Base-by-base conservation (phyloP, 1,284 basidiomycete genomes). In the Gymnopus androsaceus region DNA sequence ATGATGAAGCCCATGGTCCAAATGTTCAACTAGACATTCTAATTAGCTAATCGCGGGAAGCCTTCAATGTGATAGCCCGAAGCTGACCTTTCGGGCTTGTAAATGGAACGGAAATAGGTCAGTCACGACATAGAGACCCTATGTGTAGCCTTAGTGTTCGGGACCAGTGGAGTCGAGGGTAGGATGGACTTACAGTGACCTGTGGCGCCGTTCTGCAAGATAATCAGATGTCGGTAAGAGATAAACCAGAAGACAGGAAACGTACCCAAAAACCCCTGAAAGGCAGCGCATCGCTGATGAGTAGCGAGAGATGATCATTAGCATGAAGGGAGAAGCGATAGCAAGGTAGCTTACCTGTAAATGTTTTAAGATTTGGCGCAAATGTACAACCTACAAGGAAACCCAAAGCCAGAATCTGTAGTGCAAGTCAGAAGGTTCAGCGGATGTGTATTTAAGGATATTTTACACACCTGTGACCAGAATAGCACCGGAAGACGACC, bases 101-200 rank as follows among this genome's bases (percentile, higher is more conserved):
- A 87, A 70, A 61, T 90, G 87, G 75, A 90, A 90, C 1, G 88
- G 87, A 67, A 81, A 90, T 55, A 90, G 72, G 61, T 90, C 88
- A 4, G 83, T 82, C 57, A 88, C 77, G 17, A 86, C 71, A 60
- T 82, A 87, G 2, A 88, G 72, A 47, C 86, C 87, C 85, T 85
- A 37, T 0, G 25, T 6, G 30, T 51, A 40, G 42, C 15, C 36
- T 50, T 17, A 15, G 41, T 19, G 9, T 3, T 19, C 8, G 17
- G 4, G 19, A 50, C 17, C 4, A n/a, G 46, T 28, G 49, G 25
- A 14, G 21, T 8, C 23, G 17, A 9, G 3, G 9, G n/a, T 19
- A 14, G 7, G 48, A 33, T 30, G 11, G 41, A 63, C 78, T 57
- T 67, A 87, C 86, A 28, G 84, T 87, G 48, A 87, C 84, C 69